A percentile compares a stretch with the other conserved stretches of the same genome.
phyloP scores from a whole-genome alignment of 768 basidiomycete species.

The Panaeolus papilionaceus region DNA sequence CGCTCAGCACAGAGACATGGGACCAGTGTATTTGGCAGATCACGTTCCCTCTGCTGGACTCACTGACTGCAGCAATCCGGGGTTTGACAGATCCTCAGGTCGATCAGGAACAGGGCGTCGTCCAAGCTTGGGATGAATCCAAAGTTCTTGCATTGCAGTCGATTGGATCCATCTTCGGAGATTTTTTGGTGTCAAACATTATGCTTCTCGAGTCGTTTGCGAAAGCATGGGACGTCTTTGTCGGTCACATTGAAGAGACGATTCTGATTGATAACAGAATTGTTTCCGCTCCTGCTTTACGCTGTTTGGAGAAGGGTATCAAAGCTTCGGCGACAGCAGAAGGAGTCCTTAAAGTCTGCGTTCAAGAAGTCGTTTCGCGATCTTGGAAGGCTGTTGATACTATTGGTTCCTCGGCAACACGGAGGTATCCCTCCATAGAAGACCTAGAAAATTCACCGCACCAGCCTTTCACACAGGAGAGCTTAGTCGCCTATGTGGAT shows the following conservation, averaged over 20 bases:
- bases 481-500: constrained; percentile 80
- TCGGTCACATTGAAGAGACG: constrained; percentile 71
- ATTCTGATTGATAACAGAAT: constrained; percentile 71
- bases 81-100: constrained; percentile 36
- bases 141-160: constrained; percentile 87
- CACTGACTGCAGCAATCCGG: constrained; percentile 64
- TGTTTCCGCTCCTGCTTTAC: constrained; percentile 84
- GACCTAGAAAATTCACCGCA: constrained; percentile 32
- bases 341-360: constrained; percentile 49
- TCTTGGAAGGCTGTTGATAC: constrained; percentile 76
- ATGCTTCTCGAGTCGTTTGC: constrained; percentile 73
- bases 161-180: constrained; percentile 81
- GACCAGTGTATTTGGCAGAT: constrained; percentile 91
- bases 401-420: constrained; percentile 56
- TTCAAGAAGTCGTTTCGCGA: constrained; percentile 55
- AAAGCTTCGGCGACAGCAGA: constrained; percentile 56
- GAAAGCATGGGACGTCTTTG: constrained; percentile 77
- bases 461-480: constrained; percentile 81
- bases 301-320: constrained; percentile 82
- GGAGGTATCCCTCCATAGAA: constrained; percentile 27
- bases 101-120: constrained; percentile 24
- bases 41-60: constrained; percentile 84
- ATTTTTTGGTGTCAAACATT: constrained; percentile 78
- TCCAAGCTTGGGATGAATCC: constrained; percentile 85
- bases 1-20: constrained; percentile 85